Base-by-base conservation (phyloP, 208 protist species). In the Sergeia podlipaevii region DNA sequence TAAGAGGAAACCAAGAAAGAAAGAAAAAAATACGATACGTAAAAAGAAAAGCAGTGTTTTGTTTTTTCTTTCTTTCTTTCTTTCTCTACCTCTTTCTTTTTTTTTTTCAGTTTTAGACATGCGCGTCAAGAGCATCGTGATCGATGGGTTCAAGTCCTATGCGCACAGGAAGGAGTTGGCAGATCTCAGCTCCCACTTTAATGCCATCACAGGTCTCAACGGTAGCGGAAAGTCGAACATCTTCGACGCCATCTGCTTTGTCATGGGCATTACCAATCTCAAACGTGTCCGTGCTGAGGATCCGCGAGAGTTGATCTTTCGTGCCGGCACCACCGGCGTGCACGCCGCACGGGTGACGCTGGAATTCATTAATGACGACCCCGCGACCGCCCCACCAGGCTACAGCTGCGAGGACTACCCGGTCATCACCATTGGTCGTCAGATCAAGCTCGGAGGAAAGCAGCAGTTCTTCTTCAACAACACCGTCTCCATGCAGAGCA, bases 121-220 rank as follows among this genome's bases (percentile, higher is more conserved):
- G 99, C 97, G 95, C 60, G 96, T 99, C 29, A 93, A 98, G 60
- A 91, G 98, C 63, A 97, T 99, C 39, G 96, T 99, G 15, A 76
- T 99, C 34, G 98, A 99, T 66, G 99, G 99, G 18, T 99, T 99
- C 84, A 99, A 99, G 84, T 99, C 97, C 20, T 99, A 99, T 78
- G 97, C 97, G 17, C 82, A 91, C 46, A 81, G 97, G 48, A 99
- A 97, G 8, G 91, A 97, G 32, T 72, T 99, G 24, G 70, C 71
- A 2, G 89, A 95, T 20, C 98, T 99, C 50, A 98, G 99, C 74
- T 77, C 74, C 15, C 82, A 96, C 49, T 99, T 99, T 70, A 99
- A 99, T 76, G 99, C 99, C 26, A 99, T 99, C 46, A 99, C 99
- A 1, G 98, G 98, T 11, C 72, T 99, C 13, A 99, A 99, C 69